phyloP scores from a whole-genome alignment of 2,329 filamentous ascomycete species.

The Aspergillus floridensis region DNA sequence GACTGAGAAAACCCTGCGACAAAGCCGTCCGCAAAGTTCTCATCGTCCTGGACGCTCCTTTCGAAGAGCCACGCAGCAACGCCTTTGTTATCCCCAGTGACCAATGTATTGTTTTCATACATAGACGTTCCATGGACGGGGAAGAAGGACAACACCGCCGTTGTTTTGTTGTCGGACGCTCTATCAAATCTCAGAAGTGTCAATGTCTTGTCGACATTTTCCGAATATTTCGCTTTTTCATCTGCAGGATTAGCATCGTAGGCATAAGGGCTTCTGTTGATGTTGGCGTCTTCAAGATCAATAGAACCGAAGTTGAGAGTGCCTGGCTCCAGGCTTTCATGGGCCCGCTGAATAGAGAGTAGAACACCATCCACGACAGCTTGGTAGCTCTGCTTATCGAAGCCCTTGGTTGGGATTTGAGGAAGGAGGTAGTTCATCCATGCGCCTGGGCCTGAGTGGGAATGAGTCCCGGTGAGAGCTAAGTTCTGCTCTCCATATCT shows the following conservation, averaged over 20 bases:
- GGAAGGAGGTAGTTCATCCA: constrained; percentile 95
- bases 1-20: constrained; percentile 91
- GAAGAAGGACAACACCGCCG: constrained; percentile 86
- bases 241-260: constrained; percentile 80
- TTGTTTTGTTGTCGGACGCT: constrained; percentile 69
- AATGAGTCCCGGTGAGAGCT: constrained; percentile 89
- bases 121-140: constrained; percentile 89
- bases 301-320: constrained; percentile 68
- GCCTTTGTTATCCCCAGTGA: constrained; percentile 95
- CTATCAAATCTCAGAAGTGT: constrained; percentile 77
- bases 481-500: constrained; percentile 77
- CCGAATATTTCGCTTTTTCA: constrained; percentile 68
- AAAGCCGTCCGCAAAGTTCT: constrained; percentile 63
- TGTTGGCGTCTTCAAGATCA: constrained; percentile 71
- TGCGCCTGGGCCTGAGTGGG: constrained; percentile 84
- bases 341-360: constrained; percentile 76
- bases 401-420: constrained; percentile 84
- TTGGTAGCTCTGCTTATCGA: constrained; percentile 79
- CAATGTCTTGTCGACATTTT: constrained; percentile 71
- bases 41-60: constrained; percentile 57
- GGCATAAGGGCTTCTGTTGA: constrained; percentile 83
- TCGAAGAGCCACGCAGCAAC: constrained; percentile 86
- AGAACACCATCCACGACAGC: constrained; percentile 86
- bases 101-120: constrained; percentile 84
- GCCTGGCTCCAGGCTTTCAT: constrained; percentile 68